Evolutionary conservation across 805 yeast species (phyloP).

Genomic region (Wickerhamiella sergipiensis): DNA sequence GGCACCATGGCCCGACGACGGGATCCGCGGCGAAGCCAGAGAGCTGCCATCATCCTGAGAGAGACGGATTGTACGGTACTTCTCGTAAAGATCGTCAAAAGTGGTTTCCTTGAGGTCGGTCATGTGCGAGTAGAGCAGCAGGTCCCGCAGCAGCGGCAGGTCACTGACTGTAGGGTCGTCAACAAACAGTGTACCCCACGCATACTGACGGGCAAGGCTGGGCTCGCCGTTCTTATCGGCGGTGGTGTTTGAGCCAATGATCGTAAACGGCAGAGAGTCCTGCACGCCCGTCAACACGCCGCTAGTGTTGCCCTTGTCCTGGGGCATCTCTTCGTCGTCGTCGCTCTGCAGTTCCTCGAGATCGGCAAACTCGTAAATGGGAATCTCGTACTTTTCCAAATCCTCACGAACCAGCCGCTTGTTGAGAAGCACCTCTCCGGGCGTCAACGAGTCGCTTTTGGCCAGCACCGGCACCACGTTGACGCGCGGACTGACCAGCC

Average conservation of each 20-base stretch:
- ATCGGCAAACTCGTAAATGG: slow-evolving; percentile 61
- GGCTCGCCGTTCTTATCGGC: slow-evolving; percentile 25
- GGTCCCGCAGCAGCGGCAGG: slow-evolving; percentile 64
- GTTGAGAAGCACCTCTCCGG: slow-evolving; percentile 59
- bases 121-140: slow-evolving; percentile 69
- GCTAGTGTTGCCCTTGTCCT: slow-evolving; percentile 27
- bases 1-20: neutral
- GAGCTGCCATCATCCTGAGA: slow-evolving; percentile 26
- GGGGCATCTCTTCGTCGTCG: slow-evolving; percentile 41
- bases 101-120: slow-evolving; percentile 82
- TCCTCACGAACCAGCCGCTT: slow-evolving; percentile 67
- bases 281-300: slow-evolving; percentile 27
- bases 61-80: slow-evolving; percentile 76
- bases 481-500: slow-evolving; percentile 61
- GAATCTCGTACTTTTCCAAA: slow-evolving; percentile 53
- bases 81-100: slow-evolving; percentile 75
- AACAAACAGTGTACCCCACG: slow-evolving; percentile 46
- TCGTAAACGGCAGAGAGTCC: slow-evolving; percentile 50
- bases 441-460: slow-evolving; percentile 75
- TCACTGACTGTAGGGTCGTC: slow-evolving; percentile 71
- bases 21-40: neutral
- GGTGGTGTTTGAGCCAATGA: slow-evolving; percentile 33
- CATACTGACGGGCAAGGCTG: slow-evolving; percentile 38
- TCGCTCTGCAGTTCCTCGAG: slow-evolving; percentile 35
- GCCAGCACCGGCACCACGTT: slow-evolving; percentile 78